Base-by-base conservation (phyloP, 1,139 yeast genomes). In the Cylindricascospora bacillispora region DNA sequence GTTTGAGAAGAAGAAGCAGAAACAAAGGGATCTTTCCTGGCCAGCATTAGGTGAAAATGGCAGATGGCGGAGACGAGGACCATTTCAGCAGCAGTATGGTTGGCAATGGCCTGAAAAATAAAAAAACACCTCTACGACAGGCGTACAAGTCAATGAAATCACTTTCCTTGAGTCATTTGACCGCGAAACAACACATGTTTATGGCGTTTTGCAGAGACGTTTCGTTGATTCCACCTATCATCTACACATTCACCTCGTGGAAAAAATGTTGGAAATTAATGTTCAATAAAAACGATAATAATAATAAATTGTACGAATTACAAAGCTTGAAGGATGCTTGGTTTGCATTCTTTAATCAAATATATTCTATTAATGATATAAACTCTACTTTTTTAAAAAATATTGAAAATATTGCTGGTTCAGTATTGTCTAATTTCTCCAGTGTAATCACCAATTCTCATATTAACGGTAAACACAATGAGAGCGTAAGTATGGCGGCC, bases 171-270 rank as follows among this genome's bases (percentile, higher is more conserved):
- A 43, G 45, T 20, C 53, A 50, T 34, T 60, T 82, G 35, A 77
- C 76, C 41, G 82, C 92, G 1, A 63, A 74, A 37, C 86, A 81
- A 43, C 93, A 81, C 48, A 67, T 80, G 40, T 65, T 80, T 6
- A 63, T 85, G 37, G 81, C 89, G 0, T 56, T 70, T 15, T 74
- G 83, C 43, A 60, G 92, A 37, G 93, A 80, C 44, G 57, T 81
- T 15, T 79, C 92, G 2, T 61, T 79, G 10, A 51, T 75, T 2
- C 83, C 83, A 1, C 70, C 81, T 5, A 47, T 74, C 7, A 45
- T 70, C 14, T 81, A 81, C 19, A 58, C 74, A 30, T 57, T 66
- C 40, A 66, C 61, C 28, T 67, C 80, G 29, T 62, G 80, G 59
- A 61, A 58, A 40, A 63, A 69, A 38, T 68, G 63, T 5, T 59